Percentiles rank a stretch among this genome's conserved stretches.
phyloP scores from a whole-genome alignment of 179 eudicot genomes.

The Heliamphora pulchella region DNA sequence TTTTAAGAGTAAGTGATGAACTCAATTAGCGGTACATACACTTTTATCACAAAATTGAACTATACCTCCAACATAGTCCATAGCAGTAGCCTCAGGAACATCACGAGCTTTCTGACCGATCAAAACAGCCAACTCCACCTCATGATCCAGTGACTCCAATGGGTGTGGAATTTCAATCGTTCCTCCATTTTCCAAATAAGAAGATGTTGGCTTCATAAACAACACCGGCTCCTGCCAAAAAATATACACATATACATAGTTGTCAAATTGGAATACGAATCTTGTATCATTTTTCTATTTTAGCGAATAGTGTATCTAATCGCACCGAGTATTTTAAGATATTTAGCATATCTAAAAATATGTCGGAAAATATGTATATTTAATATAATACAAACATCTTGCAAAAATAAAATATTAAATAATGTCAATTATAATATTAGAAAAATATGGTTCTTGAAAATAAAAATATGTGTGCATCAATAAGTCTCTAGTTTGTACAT shows the following conservation, averaged over 20 bases:
- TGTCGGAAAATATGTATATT: too few species aligned
- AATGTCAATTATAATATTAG: too few species aligned
- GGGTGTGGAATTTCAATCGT: constrained; percentile 76
- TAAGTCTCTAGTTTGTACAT: too few species aligned
- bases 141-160: constrained; percentile 67
- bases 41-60: neutral
- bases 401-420: too few species aligned
- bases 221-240: constrained; percentile 65
- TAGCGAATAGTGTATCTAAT: too few species aligned
- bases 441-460: too few species aligned
- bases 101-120: constrained; percentile 73
- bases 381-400: too few species aligned
- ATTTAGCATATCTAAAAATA: too few species aligned
- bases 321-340: too few species aligned
- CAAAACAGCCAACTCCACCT: constrained; percentile 89
- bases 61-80: constrained; percentile 83
- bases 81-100: constrained; percentile 71
- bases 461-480: too few species aligned
- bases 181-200: constrained; percentile 79
- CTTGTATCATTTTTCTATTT: too few species aligned
- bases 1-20: neutral
- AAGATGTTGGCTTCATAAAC: constrained; percentile 91
- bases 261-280: too few species aligned
- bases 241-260: neutral
- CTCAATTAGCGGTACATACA: neutral